These are phyloP conservation scores for Zygoascus meyerae DNA, from an alignment of 1,139 yeast genomes.

Conservation along the genomic window DNA sequence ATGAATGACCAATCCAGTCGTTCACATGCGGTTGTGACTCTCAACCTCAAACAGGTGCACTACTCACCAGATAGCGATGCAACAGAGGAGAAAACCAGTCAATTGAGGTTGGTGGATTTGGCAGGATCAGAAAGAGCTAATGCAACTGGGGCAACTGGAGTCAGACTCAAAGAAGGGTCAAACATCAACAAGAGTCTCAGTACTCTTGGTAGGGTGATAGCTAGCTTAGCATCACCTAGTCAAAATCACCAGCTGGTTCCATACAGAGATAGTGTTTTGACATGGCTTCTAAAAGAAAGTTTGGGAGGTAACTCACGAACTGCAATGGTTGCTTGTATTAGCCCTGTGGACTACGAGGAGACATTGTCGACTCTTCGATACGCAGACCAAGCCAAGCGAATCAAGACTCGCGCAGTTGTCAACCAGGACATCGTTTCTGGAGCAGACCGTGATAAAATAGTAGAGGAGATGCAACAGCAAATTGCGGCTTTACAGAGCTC, in stretches of 20 bases:
- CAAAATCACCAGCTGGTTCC: conserved; percentile 44
- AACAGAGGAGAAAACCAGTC: conserved; percentile 55
- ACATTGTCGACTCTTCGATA: conserved; percentile 66
- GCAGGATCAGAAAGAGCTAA: conserved; percentile 76
- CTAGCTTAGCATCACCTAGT: conserved; percentile 44
- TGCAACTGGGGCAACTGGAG: conserved; percentile 60
- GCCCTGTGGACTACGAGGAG: conserved; percentile 73
- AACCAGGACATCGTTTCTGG: conserved; percentile 42
- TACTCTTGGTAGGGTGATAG: conserved; percentile 69
- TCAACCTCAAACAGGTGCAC: conserved; percentile 54
- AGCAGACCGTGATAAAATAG: conserved; percentile 34
- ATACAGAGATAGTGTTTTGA: conserved; percentile 64
- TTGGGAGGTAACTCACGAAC: conserved; percentile 72
- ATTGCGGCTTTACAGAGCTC: conserved; percentile 36
- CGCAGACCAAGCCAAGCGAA: conserved; percentile 68
- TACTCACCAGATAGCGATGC: conserved; percentile 40
- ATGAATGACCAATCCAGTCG: conserved; percentile 67
- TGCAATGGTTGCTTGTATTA: conserved; percentile 68
- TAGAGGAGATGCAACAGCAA: conserved; percentile 39
- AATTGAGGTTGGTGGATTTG: conserved; percentile 64
- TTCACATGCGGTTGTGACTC: conserved; percentile 71
- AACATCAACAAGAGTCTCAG: conserved; percentile 71
- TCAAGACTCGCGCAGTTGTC: conserved; percentile 53
- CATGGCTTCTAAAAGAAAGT: conserved; percentile 67
- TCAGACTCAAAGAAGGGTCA: conserved; percentile 65